Percentiles rank a stretch among this genome's conserved stretches.
Evolutionary conservation across 495 filamentous ascomycete genomes (phyloP).

Genomic region (Aspergillus cavernicola): DNA sequence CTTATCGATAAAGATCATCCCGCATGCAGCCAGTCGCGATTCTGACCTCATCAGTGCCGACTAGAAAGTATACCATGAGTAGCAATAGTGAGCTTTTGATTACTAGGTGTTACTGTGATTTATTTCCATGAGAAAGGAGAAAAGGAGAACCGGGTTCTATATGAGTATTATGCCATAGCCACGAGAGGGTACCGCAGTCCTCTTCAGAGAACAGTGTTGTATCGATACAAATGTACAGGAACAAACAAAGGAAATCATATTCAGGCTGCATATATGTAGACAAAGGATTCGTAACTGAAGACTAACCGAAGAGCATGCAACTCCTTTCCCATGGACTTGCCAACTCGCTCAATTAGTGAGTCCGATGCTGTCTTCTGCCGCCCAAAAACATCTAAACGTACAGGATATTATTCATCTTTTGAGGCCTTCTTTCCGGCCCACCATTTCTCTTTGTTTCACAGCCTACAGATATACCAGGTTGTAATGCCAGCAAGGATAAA

Average conservation of each 20-base stretch:
- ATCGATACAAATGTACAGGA: no score
- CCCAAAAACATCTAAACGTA: conserved; percentile 49
- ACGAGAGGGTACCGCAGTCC: no score
- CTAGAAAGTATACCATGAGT: no score
- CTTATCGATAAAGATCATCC: conserved; percentile 45
- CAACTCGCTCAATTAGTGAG: conserved; percentile 4
- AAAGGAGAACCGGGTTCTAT: no score
- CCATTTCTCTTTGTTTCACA: conserved; percentile 17
- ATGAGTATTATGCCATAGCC: no score
- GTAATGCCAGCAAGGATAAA: conserved; percentile 2
- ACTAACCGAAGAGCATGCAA: conserved; percentile 12
- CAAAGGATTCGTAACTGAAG: conserved; percentile 15
- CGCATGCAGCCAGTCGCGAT: conserved; percentile 28
- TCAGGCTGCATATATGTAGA: conserved; percentile 27
- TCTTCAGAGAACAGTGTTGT: no score
- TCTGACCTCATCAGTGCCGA: not conserved
- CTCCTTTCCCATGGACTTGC: conserved; percentile 12
- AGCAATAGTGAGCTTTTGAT: no score
- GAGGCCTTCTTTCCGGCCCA: conserved; percentile 19
- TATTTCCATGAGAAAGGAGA: no score
- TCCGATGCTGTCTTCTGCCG: conserved; percentile 33
- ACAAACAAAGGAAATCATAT: conserved; percentile 33
- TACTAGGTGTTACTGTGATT: no score
- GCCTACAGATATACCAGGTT: conserved; percentile 20
- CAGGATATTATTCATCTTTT: conserved; percentile 51